These are phyloP conservation scores for Bothriochloa decipiens DNA, from an alignment of 176 grass and related monocot species.

Conservation along the genomic window DNA sequence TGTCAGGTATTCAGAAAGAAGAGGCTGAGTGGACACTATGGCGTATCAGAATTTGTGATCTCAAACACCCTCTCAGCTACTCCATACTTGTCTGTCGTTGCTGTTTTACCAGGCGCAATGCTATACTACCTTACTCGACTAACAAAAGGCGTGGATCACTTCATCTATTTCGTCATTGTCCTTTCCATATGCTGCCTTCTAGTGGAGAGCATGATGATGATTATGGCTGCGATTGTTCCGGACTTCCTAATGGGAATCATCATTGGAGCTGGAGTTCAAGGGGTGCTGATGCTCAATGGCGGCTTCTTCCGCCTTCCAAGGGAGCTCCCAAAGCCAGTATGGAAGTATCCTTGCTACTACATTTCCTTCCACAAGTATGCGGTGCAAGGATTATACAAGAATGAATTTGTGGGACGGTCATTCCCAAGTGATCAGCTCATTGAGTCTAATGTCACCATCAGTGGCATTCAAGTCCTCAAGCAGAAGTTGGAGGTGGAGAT, in stretches of 20 bases:
- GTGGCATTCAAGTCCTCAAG: constrained; percentile 27
- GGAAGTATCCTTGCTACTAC: constrained; percentile 56
- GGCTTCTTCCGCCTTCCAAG: constrained; percentile 52
- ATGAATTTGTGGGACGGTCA: constrained; percentile 42
- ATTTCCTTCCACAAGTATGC: constrained; percentile 60
- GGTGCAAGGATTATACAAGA: constrained; percentile 53
- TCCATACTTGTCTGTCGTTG: constrained; percentile 38
- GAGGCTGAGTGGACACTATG: constrained; percentile 54
- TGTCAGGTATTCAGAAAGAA: constrained; percentile 57
- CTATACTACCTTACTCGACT: constrained; percentile 47
- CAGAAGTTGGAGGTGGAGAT: constrained; percentile 49
- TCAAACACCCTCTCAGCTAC: constrained; percentile 49
- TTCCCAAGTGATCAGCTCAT: constrained; percentile 39
- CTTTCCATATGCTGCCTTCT: constrained; percentile 35
- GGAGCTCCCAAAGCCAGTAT: constrained; percentile 54
- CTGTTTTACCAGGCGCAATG: constrained; percentile 27
- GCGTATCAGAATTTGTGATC: constrained; percentile 50
- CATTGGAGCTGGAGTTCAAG: constrained; percentile 43
- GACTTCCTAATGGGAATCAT: constrained; percentile 63
- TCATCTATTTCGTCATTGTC: constrained; percentile 31
- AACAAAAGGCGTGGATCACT: constrained; percentile 31
- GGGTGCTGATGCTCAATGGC: constrained; percentile 33
- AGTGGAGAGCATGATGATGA: constrained; percentile 54
- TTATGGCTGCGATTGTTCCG: constrained; percentile 30
- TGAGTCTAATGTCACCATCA: constrained; percentile 37